A percentile compares a stretch with the other conserved stretches of the same genome.
Conservation (phyloP, 1,284 basidiomycete genomes). For the Trametes versicolor region DNA sequence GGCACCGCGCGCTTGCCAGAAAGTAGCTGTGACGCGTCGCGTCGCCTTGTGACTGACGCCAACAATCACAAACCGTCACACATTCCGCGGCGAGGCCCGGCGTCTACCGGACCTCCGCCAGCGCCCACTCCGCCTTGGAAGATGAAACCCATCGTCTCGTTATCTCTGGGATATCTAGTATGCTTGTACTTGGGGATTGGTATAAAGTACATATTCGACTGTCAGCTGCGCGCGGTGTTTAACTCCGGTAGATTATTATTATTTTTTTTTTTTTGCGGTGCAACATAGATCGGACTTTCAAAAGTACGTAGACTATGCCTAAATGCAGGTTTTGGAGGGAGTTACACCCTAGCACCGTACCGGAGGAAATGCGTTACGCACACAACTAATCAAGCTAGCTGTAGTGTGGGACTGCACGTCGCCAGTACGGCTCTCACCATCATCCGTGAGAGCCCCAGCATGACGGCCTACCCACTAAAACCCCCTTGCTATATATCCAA, state of each 20-base stretch:
- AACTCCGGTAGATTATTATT: too few relatives aligned
- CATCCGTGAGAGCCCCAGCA: background rate
- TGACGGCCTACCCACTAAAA: slow-evolving; percentile 4
- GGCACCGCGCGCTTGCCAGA: background rate
- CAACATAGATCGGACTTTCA: too few relatives aligned
- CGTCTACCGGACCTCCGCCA: too few relatives aligned
- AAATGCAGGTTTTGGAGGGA: background rate
- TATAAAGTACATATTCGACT: background rate
- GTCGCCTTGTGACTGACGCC: slow-evolving; percentile 31
- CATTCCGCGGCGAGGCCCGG: too few relatives aligned
- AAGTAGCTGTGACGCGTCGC: slow-evolving; percentile 27
- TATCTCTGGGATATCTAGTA: background rate
- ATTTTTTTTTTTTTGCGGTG: too few relatives aligned
- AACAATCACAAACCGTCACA: slow-evolving; percentile 21
- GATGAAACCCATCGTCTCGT: background rate
- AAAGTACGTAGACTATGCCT: too few relatives aligned
- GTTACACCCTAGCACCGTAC: background rate
- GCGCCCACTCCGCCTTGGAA: too few relatives aligned
- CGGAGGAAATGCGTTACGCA: slow-evolving; percentile 2
- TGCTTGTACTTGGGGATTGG: too few relatives aligned
- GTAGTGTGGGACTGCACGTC: too few relatives aligned
- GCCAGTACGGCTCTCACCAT: too few relatives aligned
- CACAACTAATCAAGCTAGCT: background rate
- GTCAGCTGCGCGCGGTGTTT: too few relatives aligned
- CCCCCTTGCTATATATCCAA: background rate